Evolutionary conservation across 176 grass and related monocot species (phyloP), one percentile per base, ranked within the genome.

Genomic region (Otatea glauca): DNA sequence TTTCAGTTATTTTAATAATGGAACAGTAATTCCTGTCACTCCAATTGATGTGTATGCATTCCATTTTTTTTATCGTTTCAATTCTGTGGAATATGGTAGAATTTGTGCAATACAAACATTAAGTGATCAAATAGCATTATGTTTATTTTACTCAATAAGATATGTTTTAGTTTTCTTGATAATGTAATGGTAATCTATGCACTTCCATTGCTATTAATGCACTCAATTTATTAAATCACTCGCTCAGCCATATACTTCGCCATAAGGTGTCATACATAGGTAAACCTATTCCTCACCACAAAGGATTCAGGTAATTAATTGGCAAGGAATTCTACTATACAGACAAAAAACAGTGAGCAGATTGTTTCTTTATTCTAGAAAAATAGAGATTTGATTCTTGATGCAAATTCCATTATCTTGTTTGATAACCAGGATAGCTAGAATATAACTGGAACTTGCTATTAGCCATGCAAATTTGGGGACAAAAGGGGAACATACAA

Each of bases 371-470:
- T 37, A 51, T 79, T 65, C 14, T 37, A 58, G 39, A 84, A 12
- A 58, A 77, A 23, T 34, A 61, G 44, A 55, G 21, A 63, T 9
- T 32, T 0, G 23, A 76, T 54, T 71, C 10, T 32, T 67, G 17
- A 24, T n/a, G 38, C 45, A 74, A 14, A 21, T 74, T 86, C 37
- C 71, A 38, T 32, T 59, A 74, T 81, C 45, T 66, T 35, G 12
- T 25, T 41, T 79, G 45, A 51, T 74, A 18, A 80, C 44, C 67
- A 80, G 13, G 45, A 74, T 80, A 29, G 25, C 23, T 35, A 81
- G 60, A 56, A 83, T 72, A 15, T 34, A 88, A 47, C 42, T 56
- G 44, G 55, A 77, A 32, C 49, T 60, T 73, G 39, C 68, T 48
- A 74, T 51, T 34, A 24, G 9, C n/a, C 7, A 5, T 7, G 9